Evolutionary conservation across 2,329 filamentous ascomycete species (phyloP).

Genomic region (Xylariomycetidae sp.): DNA sequence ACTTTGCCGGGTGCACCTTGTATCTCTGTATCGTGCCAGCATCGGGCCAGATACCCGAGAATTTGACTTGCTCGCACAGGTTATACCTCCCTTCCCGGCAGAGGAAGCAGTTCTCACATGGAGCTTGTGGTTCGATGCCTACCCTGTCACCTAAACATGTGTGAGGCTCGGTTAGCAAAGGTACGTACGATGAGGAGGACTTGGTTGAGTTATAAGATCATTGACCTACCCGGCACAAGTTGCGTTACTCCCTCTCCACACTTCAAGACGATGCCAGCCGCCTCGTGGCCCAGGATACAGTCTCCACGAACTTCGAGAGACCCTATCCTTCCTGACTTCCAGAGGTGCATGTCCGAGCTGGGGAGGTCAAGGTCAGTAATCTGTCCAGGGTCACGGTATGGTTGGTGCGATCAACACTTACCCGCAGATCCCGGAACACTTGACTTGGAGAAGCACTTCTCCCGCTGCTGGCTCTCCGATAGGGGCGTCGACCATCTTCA

Average conservation of each 20-base stretch:
- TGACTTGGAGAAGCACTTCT: constrained; percentile 57
- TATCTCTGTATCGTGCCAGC: constrained; percentile 57
- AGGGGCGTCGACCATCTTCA: constrained; percentile 54
- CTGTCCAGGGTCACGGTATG: neutral
- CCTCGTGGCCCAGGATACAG: constrained; percentile 63
- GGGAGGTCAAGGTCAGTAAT: constrained; percentile 6
- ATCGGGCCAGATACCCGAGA: constrained; percentile 58
- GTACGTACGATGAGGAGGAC: too few relatives aligned
- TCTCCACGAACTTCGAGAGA: constrained; percentile 57
- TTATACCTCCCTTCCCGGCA: constrained; percentile 59
- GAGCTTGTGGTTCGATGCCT: constrained; percentile 62
- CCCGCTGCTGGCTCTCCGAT: constrained; percentile 48
- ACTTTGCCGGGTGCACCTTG: constrained; percentile 57
- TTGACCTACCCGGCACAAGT: constrained; percentile 38
- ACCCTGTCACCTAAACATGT: constrained; percentile 53
- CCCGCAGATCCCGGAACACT: constrained; percentile 61
- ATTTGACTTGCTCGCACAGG: constrained; percentile 57
- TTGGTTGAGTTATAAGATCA: neutral
- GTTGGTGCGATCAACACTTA: constrained; percentile 23
- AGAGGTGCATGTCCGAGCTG: constrained; percentile 65
- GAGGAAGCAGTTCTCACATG: constrained; percentile 56
- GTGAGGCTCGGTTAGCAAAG: constrained; percentile 1
- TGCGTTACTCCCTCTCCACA: constrained; percentile 50
- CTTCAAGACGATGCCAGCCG: constrained; percentile 54
- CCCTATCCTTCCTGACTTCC: constrained; percentile 61